These are phyloP conservation scores for Cenchrus purpureus DNA, from an alignment of 176 grass and related monocot species.

Conservation along the genomic window DNA sequence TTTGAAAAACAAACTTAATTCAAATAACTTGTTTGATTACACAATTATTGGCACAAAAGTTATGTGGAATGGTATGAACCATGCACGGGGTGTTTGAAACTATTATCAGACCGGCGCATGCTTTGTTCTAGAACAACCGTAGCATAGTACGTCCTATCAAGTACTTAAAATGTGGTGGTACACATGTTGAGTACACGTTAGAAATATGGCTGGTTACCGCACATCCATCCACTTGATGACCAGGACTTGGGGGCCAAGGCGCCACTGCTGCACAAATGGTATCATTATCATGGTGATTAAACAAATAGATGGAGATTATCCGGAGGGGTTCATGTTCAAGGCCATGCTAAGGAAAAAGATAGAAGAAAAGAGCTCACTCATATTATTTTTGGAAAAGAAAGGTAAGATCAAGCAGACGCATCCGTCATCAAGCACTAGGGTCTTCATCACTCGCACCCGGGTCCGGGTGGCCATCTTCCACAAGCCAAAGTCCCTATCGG, in stretches of 20 bases:
- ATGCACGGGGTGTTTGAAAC: not conserved
- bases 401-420: not conserved
- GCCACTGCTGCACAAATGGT: not conserved
- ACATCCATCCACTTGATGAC: constrained; percentile 32
- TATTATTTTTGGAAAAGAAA: constrained; percentile 20
- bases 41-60: not conserved
- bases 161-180: not conserved
- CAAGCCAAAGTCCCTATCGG: constrained; percentile 41
- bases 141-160: not conserved
- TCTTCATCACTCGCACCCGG: not conserved
- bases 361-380: not conserved
- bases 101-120: not conserved
- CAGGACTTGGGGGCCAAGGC: constrained; percentile 39
- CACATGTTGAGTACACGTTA: constrained; percentile 13
- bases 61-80: not conserved
- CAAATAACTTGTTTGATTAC: not conserved
- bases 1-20: not conserved
- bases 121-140: not conserved
- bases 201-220: constrained; percentile 21
- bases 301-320: constrained; percentile 22
- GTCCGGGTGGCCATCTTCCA: constrained; percentile 29
- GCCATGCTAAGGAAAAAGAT: not conserved
- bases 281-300: constrained; percentile 25
- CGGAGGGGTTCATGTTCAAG: not conserved
- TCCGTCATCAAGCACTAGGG: constrained; percentile 47